Evolutionary conservation across 768 basidiomycete species (phyloP).

Genomic region (Mrakia gelida): DNA sequence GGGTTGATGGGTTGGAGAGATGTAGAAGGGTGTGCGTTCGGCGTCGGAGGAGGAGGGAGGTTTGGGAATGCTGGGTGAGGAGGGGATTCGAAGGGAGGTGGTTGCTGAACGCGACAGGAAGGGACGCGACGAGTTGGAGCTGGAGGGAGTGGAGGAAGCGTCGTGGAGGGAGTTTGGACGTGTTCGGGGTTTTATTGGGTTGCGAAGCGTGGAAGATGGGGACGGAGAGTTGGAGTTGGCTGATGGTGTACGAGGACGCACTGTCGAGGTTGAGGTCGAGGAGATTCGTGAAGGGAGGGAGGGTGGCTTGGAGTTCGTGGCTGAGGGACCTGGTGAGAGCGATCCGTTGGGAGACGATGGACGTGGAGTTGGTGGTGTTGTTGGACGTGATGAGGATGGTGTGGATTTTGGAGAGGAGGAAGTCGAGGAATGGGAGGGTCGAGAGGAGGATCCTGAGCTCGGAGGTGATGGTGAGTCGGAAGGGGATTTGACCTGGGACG

Average conservation of each 20-base stretch:
- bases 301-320: not conserved
- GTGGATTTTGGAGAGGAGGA: not conserved
- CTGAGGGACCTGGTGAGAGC: too few relatives aligned
- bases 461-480: not conserved
- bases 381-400: not conserved
- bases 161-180: not conserved
- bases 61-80: too few relatives aligned
- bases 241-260: not conserved
- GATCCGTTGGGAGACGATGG: not conserved
- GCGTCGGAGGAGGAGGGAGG: not conserved
- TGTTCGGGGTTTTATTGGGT: not conserved
- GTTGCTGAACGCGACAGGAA: not conserved
- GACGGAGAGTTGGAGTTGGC: too few relatives aligned
- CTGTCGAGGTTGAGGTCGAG: not conserved
- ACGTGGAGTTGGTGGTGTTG: not conserved
- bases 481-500: too few relatives aligned
- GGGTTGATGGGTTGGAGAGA: slow-evolving; percentile 72
- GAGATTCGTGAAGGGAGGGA: not conserved
- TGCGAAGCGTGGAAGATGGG: not conserved
- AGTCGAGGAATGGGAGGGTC: not conserved
- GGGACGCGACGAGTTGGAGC: not conserved
- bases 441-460: not conserved
- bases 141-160: not conserved
- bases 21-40: slow-evolving; percentile 57
- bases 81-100: not conserved